Percentiles rank a stretch among this genome's conserved stretches.
Evolutionary conservation across 1,139 yeast genomes (phyloP).

Genomic region (Taphrina sp.): DNA sequence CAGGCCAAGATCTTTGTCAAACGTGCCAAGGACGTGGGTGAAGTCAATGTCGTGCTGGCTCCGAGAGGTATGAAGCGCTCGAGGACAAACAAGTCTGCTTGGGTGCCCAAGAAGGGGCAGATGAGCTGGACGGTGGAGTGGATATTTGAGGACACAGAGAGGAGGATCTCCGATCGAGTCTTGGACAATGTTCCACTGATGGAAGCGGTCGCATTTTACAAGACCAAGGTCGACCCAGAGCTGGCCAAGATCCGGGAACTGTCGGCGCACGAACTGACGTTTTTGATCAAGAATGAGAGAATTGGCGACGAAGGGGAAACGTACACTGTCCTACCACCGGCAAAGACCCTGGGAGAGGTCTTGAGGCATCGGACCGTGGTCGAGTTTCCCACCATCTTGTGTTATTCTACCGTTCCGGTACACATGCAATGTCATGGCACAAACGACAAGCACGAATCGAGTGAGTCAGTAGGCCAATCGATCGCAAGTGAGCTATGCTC

Average conservation of each 20-base stretch:
- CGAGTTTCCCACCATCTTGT: slow-evolving; percentile 27
- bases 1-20: slow-evolving; percentile 35
- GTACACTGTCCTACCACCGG: slow-evolving; percentile 7
- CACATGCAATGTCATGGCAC: too few species aligned
- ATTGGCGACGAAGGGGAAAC: slow-evolving; percentile 14
- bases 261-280: background rate
- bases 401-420: slow-evolving; percentile 5
- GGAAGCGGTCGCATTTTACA: slow-evolving; percentile 6
- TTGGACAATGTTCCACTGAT: slow-evolving; percentile 11
- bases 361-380: slow-evolving; percentile 25
- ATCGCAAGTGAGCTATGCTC: too few species aligned
- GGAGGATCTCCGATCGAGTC: slow-evolving; percentile 22
- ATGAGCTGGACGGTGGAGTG: slow-evolving; percentile 76
- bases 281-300: slow-evolving; percentile 1
- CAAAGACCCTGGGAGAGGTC: slow-evolving; percentile 4
- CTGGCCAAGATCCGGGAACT: slow-evolving; percentile 1
- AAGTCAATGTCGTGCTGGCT: slow-evolving; percentile 53
- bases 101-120: slow-evolving; percentile 62
- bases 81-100: slow-evolving; percentile 64
- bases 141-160: slow-evolving; percentile 12
- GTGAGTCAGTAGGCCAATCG: slow-evolving; percentile 14
- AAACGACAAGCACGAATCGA: background rate
- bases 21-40: slow-evolving; percentile 46
- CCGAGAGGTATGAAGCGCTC: slow-evolving; percentile 81
- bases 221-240: background rate